Base-by-base conservation (phyloP, 441 rosid genomes). In the Pelargonium citronellum region DNA sequence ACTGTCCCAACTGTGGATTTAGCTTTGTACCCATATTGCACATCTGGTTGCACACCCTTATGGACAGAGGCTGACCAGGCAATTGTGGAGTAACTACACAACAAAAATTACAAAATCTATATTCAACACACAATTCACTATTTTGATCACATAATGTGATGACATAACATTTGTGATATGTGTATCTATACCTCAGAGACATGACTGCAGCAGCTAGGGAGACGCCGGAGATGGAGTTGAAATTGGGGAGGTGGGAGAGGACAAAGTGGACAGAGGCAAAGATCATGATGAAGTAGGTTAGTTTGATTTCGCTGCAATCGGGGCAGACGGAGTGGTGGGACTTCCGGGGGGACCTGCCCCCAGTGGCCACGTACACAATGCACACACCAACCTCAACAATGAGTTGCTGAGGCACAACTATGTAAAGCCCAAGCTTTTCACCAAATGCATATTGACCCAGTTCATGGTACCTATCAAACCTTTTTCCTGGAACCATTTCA, bases 361-460 rank as follows among this genome's bases (percentile, higher is more conserved):
- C 89, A 0, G 87, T 88, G 15, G 86, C 92, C 92, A 86, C 86
- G 55, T 83, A 85, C 9, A 88, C 88, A 20, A 88, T 86, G 74
- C 78, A 78, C 4, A 78, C 89, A 49, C 90, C 89, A 15, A 87
- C 80, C 64, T 82, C 87, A 17, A 77, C 77, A 0, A 86, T 73
- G 2, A 88, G 77, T 70, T 88, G 90, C 72, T 85, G 90, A 68
- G 92, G 92, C 62, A 85, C 89, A 51, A 86, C 84, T n/a, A 86
- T 78, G 63, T 80, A 88, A 12, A 88, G 89, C 0, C 92, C 92
- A 4, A 88, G 85, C 73, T 85, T 85, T 67, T 85, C 82, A 0
- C 93, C 91, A 0, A 88, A 86, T 0, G 91, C 93, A 0, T 79
- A 30, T 65, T 88, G 91, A 7, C 89, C 89, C 51, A 86, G 81